Evolutionary conservation across 331 rosid genomes (phyloP).

Genomic region (Quercus tomentella): DNA sequence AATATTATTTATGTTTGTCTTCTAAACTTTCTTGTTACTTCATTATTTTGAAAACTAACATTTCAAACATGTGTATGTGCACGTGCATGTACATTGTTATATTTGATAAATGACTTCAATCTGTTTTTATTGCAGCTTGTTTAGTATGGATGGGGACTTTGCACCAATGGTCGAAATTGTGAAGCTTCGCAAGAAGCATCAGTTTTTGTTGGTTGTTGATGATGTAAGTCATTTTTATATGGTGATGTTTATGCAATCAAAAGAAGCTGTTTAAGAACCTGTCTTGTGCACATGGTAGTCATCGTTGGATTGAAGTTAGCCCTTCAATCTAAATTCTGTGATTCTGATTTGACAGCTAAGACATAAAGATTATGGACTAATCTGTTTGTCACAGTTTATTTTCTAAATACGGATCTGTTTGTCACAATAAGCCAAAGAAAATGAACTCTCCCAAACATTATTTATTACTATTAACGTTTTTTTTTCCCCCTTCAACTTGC

Average conservation of each 20-base stretch:
- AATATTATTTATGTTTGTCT: background rate
- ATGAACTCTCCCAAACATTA: too few relatives aligned
- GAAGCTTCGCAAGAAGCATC: too few relatives aligned
- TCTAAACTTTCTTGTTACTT: background rate
- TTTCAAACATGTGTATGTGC: background rate
- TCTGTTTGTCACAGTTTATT: background rate
- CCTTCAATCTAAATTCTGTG: background rate
- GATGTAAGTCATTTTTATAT: background rate
- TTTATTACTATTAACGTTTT: too few relatives aligned
- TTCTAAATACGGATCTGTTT: background rate
- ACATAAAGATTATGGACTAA: background rate
- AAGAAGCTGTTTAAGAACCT: background rate
- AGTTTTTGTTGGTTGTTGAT: too few relatives aligned
- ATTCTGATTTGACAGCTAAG: background rate
- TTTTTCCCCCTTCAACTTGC: background rate
- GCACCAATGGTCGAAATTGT: too few relatives aligned
- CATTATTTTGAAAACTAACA: background rate
- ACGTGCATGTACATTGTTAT: background rate
- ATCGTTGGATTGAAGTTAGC: slow-evolving; percentile 8
- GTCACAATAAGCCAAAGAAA: too few relatives aligned
- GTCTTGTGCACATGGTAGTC: slow-evolving; percentile 1
- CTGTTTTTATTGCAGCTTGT: too few relatives aligned
- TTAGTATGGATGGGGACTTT: too few relatives aligned
- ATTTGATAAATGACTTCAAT: background rate
- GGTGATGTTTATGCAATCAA: slow-evolving; percentile 3